Evolutionary conservation across 768 basidiomycete genomes (phyloP).

Genomic region (Suillus hirtellus): DNA sequence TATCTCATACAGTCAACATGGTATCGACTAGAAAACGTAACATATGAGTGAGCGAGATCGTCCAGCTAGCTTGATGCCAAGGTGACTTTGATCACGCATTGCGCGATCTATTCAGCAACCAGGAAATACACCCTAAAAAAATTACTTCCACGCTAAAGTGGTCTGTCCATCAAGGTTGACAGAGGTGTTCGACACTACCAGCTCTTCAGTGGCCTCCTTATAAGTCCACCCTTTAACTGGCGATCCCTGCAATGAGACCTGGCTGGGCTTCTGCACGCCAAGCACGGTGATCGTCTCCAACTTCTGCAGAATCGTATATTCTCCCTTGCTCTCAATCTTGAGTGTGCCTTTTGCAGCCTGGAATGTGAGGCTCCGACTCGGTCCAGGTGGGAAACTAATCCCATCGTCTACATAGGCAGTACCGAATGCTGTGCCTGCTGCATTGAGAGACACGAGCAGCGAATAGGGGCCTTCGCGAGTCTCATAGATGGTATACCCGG

Average conservation of each 20-base stretch:
- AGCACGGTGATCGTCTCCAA: constrained; percentile 58
- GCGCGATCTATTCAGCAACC: not conserved
- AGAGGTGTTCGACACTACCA: constrained; percentile 40
- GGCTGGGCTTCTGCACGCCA: constrained; percentile 47
- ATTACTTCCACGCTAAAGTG: constrained; percentile 37
- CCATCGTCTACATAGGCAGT: constrained; percentile 73
- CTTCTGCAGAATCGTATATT: constrained; percentile 39
- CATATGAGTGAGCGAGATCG: not conserved
- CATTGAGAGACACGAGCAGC: constrained; percentile 57
- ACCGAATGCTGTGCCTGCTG: constrained; percentile 53
- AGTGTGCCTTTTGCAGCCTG: constrained; percentile 36
- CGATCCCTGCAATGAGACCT: constrained; percentile 42
- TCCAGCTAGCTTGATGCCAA: not conserved
- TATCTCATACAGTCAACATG: not conserved
- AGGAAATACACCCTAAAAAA: not conserved
- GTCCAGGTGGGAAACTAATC: constrained; percentile 57
- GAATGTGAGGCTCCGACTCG: constrained; percentile 49
- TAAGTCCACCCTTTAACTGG: constrained; percentile 41
- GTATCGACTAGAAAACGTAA: not conserved
- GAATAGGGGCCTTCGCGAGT: constrained; percentile 63
- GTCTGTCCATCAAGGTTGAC: constrained; percentile 44
- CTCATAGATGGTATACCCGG: constrained; percentile 68
- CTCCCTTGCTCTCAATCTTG: constrained; percentile 38
- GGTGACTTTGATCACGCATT: not conserved
- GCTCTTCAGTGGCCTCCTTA: constrained; percentile 36